Conservation (phyloP, 768 basidiomycete genomes). For the Leucocoprinus birnbaumii region DNA sequence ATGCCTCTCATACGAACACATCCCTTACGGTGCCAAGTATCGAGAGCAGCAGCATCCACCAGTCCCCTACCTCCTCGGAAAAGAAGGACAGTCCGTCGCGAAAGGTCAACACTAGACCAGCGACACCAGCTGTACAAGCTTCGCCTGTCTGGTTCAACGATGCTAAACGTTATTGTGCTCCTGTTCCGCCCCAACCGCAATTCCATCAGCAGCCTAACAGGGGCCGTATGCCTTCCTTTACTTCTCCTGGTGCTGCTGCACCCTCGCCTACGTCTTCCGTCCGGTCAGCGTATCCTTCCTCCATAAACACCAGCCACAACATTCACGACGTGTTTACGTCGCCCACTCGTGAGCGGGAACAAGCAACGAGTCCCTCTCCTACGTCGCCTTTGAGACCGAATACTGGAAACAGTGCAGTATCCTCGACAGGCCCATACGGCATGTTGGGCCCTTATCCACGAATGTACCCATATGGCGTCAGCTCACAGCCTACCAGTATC, state of each 20-base stretch:
- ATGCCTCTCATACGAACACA: conserved; percentile 48
- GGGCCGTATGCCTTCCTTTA: not conserved
- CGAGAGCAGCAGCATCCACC: conserved; percentile 28
- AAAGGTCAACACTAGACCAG: not conserved
- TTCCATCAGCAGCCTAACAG: conserved; percentile 24
- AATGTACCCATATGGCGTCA: not conserved
- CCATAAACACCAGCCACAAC: not conserved
- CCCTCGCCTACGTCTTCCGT: conserved; percentile 16
- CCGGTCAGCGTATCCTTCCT: conserved; percentile 9
- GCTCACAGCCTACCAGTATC: not conserved
- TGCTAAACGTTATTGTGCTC: not conserved
- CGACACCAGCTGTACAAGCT: too few relatives aligned
- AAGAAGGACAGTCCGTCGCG: not conserved
- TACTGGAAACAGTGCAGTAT: too few relatives aligned
- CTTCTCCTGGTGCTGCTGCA: conserved; percentile 19
- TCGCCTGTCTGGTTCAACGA: too few relatives aligned
- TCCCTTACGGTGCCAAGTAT: conserved; percentile 46
- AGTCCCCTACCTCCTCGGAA: not conserved
- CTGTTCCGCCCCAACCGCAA: not conserved
- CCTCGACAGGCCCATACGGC: too few relatives aligned
- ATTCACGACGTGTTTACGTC: not conserved
- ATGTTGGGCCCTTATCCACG: not conserved
- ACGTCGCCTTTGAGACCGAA: not conserved
- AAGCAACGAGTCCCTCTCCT: not conserved
- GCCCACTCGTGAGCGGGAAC: not conserved